phyloP scores from a whole-genome alignment of 345 rosid genomes.

The Hibiscus mutabilis region DNA sequence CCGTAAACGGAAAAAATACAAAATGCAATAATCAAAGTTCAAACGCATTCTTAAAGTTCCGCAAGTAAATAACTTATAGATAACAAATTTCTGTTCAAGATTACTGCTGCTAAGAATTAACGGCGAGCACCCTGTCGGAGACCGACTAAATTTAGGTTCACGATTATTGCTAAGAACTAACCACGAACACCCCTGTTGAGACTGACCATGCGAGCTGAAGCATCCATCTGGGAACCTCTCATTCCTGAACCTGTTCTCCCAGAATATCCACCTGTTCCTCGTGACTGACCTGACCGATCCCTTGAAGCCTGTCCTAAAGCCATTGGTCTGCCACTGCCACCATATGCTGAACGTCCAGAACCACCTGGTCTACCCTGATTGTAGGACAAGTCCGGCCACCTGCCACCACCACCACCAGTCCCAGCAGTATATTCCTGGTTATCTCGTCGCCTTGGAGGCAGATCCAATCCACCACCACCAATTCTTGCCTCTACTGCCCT shows the following conservation, averaged over 20 bases:
- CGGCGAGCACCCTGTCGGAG: constrained; percentile 44
- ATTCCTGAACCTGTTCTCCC: constrained; percentile 32
- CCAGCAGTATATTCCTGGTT: constrained; percentile 48
- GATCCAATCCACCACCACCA: constrained; percentile 67
- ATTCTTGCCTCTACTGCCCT: constrained; percentile 72
- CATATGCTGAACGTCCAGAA: constrained; percentile 35
- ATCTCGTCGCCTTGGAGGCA: constrained; percentile 57
- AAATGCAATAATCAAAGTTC: constrained; percentile 9
- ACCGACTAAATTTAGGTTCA: constrained; percentile 2
- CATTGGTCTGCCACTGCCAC: constrained; percentile 25
- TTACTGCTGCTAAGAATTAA: constrained; percentile 12
- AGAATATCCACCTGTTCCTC: constrained; percentile 48
- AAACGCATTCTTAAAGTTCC: neutral
- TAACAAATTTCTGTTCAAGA: neutral
- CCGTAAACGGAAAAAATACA: neutral
- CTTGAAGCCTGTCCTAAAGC: constrained; percentile 38
- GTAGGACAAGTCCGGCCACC: constrained; percentile 57
- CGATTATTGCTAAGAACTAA: constrained; percentile 14
- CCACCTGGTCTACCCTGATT: constrained; percentile 60
- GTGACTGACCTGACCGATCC: constrained; percentile 38
- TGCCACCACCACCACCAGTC: constrained; percentile 29
- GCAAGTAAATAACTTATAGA: neutral
- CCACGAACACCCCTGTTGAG: constrained; percentile 49
- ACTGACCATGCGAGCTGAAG: constrained; percentile 62
- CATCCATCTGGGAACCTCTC: constrained; percentile 53